phyloP scores from a whole-genome alignment of 805 yeast species.

The Candida sphagnicola region DNA sequence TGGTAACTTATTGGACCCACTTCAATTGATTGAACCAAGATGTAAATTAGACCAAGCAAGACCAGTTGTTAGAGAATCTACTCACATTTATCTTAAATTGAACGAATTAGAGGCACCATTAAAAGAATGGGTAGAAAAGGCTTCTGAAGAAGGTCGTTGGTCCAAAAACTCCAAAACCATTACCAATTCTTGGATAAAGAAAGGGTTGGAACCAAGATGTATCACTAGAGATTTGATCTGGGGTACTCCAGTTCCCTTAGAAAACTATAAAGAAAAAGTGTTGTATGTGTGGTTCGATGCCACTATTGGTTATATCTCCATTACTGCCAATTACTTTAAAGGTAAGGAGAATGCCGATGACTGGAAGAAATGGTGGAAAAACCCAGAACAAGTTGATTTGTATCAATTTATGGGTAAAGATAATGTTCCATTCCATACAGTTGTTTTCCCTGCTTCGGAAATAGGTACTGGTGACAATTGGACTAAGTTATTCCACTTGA shows the following conservation, averaged over 20 bases:
- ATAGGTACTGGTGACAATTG: constrained; percentile 85
- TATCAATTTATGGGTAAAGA: constrained; percentile 99
- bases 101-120: constrained; percentile 80
- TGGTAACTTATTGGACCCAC: constrained; percentile 84
- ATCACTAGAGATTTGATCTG: constrained; percentile 95
- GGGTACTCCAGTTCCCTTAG: constrained; percentile 98
- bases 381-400: constrained; percentile 82
- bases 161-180: constrained; percentile 86
- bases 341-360: constrained; percentile 28
- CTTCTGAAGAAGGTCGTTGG: constrained; percentile 79
- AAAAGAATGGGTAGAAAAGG: constrained; percentile 64
- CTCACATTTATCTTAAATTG: constrained; percentile 78
- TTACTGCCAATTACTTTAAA: constrained; percentile 81
- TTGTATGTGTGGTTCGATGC: constrained; percentile 99
- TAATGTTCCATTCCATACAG: constrained; percentile 98
- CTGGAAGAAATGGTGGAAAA: constrained; percentile 94
- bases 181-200: constrained; percentile 90
- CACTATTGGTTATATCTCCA: constrained; percentile 92
- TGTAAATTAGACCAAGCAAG: constrained; percentile 86
- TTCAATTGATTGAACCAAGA: constrained; percentile 90
- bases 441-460: constrained; percentile 91
- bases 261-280: constrained; percentile 82
- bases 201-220: constrained; percentile 90
- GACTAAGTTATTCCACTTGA: constrained; percentile 88
- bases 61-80: constrained; percentile 78